Evolutionary conservation across 306 rosid genomes (phyloP).

Genomic region (Sechiopsis laciniata): DNA sequence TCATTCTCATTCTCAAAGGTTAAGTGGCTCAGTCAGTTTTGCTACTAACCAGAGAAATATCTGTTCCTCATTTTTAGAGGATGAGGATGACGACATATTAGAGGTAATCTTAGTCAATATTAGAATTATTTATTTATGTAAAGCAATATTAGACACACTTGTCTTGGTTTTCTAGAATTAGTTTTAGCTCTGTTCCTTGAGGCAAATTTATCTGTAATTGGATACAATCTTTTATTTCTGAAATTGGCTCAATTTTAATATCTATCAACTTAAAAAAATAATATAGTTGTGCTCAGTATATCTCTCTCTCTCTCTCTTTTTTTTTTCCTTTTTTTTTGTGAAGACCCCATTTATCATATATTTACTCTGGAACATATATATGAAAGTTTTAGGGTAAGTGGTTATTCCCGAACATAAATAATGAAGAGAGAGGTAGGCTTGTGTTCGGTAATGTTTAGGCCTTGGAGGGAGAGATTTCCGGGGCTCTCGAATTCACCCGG

Average conservation of each 20-base stretch:
- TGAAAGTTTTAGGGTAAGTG: too few species aligned
- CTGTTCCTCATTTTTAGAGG: conserved; percentile 33
- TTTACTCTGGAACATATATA: too few species aligned
- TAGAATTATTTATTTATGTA: background rate
- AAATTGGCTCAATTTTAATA: background rate
- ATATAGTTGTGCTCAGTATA: too few species aligned
- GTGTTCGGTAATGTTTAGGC: too few species aligned
- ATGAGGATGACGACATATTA: conserved; percentile 49
- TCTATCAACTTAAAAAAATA: background rate
- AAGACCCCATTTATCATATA: too few species aligned
- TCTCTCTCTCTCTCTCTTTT: too few species aligned
- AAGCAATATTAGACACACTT: background rate
- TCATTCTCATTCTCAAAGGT: conserved; percentile 33
- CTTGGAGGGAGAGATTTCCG: too few species aligned
- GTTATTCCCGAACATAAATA: too few species aligned
- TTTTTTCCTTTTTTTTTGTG: too few species aligned
- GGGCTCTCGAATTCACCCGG: too few species aligned
- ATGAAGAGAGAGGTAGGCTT: too few species aligned
- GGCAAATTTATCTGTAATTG: background rate
- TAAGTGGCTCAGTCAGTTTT: conserved; percentile 34
- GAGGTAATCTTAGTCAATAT: conserved; percentile 44
- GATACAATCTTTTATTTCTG: background rate
- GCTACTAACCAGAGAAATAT: conserved; percentile 30
- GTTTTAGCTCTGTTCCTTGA: background rate
- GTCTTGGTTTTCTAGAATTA: conserved; percentile 4